Conservation (phyloP, 192 early-diverging fungal genomes). For the Oehlia diaphana region DNA sequence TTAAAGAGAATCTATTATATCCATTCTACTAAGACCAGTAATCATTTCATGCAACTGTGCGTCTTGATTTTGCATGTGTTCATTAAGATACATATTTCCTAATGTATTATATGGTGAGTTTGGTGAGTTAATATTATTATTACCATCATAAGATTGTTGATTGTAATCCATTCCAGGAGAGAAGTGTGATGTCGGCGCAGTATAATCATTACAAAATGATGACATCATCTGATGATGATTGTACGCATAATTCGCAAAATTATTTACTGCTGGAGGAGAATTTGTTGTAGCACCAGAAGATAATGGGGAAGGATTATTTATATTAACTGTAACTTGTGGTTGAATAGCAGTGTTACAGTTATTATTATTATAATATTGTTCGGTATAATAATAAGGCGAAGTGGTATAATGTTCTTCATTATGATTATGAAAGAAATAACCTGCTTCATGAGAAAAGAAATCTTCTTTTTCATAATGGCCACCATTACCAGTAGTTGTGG, state of each 20-base stretch:
- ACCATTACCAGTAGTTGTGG: background rate
- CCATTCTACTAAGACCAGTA: background rate
- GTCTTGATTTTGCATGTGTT: background rate
- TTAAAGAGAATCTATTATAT: background rate
- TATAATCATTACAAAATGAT: background rate
- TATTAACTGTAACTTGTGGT: background rate
- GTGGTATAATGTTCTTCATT: background rate
- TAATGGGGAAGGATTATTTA: background rate
- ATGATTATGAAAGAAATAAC: constrained; percentile 7
- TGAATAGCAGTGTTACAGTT: background rate
- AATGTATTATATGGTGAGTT: background rate
- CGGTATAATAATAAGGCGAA: background rate
- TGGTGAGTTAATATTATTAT: background rate
- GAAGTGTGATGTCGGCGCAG: too few species aligned
- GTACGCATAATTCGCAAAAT: background rate
- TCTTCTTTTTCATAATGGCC: background rate
- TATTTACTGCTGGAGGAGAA: background rate
- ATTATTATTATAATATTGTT: background rate
- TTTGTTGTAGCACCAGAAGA: constrained; percentile 3
- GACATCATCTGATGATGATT: background rate
- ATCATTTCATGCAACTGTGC: background rate
- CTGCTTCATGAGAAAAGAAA: background rate
- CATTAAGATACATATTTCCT: background rate
- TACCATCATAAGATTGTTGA: too few species aligned
- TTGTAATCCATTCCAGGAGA: too few species aligned